Evolutionary conservation across 2,329 filamentous ascomycete species (phyloP).

Genomic region (Neonectria hederae): DNA sequence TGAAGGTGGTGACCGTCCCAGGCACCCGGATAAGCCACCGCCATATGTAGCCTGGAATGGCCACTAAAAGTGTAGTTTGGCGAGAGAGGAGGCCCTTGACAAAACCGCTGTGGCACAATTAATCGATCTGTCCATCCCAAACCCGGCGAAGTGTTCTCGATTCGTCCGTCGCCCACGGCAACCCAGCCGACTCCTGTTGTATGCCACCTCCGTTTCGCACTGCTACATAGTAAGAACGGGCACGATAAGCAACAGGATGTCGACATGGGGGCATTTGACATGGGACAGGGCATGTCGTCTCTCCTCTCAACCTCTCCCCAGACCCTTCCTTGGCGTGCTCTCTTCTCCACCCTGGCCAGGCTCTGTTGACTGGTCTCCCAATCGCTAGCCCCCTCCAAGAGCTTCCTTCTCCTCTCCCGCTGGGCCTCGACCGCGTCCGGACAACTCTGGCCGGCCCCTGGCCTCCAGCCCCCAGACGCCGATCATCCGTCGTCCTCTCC

Average conservation of each 20-base stretch:
- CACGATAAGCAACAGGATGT: constrained; percentile 3
- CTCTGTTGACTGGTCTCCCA: constrained; percentile 1
- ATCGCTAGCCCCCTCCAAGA: constrained; percentile 8
- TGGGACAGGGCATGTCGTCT: constrained; percentile 10
- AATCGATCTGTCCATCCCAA: background rate
- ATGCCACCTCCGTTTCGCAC: constrained; percentile 13
- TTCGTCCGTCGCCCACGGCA: constrained; percentile 17
- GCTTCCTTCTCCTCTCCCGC: constrained; percentile 20
- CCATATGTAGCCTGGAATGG: background rate
- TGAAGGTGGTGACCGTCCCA: constrained; percentile 15
- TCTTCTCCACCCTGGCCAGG: constrained; percentile 10
- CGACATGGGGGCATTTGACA: constrained; percentile 4
- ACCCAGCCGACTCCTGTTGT: background rate
- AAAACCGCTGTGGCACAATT: background rate
- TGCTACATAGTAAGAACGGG: too few species aligned
- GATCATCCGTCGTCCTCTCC: constrained; percentile 29
- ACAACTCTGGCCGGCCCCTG: constrained; percentile 33
- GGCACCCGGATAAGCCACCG: constrained; percentile 12
- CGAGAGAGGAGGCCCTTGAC: background rate
- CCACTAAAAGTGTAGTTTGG: too few species aligned
- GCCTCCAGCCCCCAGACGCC: constrained; percentile 36
- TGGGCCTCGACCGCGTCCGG: constrained; percentile 30
- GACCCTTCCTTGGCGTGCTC: constrained; percentile 10
- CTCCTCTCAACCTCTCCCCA: constrained; percentile 2
- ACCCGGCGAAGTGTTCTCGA: background rate